Base-by-base conservation (phyloP, 805 yeast genomes). In the Nakazawaea ambrosiae region DNA sequence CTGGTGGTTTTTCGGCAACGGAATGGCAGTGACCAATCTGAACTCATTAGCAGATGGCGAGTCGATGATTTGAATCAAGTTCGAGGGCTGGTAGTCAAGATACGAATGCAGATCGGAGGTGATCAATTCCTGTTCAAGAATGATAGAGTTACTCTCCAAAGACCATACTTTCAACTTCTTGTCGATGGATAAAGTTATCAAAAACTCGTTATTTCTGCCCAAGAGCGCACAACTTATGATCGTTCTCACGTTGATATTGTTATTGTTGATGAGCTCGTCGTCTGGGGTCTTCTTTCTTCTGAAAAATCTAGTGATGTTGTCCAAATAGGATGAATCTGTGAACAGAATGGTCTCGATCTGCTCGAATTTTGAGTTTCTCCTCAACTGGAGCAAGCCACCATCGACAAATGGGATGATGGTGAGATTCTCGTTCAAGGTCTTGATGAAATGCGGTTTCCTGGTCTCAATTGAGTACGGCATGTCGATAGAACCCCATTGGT, bases 311-410 rank as follows among this genome's bases (percentile, higher is more conserved):
- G 48, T 46, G 55, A 59, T 32, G 58, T 51, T 39, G 50, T 50
- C 49, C 49, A 56, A 49, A 46, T 66, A 75, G 10, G 75, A 56
- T 48, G 66, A 47, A 60, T 80, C 88, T 41, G 67, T 70, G 54
- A 81, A 82, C 20, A 61, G 54, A 1, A 47, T 36, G 4, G 54
- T 51, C n/a, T 40, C 34, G 18, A 46, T 48, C 15, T 48, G 45
- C 6, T 38, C 46, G 18, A 38, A 44, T n/a, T 41, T 18, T 4
- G 33, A 22, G 2, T 34, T 30, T 46, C 76, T 61, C 25, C 49
- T 47, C 40, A 82, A 61, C 31, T 77, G 78, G 34, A 86, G 58
- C 29, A 88, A 54, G 1, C 89, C 86, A 19, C 97, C 96, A 58
- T 89, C 95, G 31, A 68, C 66, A 34, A 88, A 62, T 4, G 86